Conservation (phyloP, 2,329 filamentous ascomycete genomes). For the Ophiostoma sp. region DNA sequence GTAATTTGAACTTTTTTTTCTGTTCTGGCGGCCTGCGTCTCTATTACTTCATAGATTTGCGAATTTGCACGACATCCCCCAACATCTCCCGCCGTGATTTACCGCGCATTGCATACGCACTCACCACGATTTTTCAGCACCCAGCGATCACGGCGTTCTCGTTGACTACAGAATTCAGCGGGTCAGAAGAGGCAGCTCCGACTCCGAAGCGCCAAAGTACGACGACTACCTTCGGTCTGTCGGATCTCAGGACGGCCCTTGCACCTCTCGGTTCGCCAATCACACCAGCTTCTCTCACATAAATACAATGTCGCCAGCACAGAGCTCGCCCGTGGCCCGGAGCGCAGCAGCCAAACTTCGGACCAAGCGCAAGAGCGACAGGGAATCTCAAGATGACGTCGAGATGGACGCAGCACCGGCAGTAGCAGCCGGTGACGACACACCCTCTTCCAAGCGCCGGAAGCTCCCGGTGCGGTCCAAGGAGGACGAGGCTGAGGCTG, state of each 20-base stretch:
- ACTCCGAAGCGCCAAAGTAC: neutral
- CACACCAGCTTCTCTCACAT: neutral
- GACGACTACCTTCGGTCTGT: too few species aligned
- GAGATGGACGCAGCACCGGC: neutral
- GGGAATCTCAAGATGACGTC: neutral
- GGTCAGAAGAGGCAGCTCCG: neutral
- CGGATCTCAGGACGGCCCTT: neutral
- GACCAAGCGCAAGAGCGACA: constrained; percentile 21
- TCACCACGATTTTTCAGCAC: neutral
- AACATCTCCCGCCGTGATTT: neutral
- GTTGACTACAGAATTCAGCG: neutral
- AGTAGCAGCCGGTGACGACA: neutral
- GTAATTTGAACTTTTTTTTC: constrained; percentile 11
- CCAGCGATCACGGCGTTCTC: neutral
- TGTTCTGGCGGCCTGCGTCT: neutral
- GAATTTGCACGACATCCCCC: neutral
- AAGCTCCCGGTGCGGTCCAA: constrained; percentile 21
- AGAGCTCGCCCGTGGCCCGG: constrained; percentile 21
- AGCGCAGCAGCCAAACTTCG: constrained; percentile 21
- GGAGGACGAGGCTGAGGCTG: constrained; percentile 28
- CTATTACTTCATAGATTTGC: neutral
- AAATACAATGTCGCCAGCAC: constrained; percentile 20
- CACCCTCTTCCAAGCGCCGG: constrained; percentile 17
- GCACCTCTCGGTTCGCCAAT: neutral
- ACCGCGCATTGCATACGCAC: neutral